Conservation (phyloP, 164 flowering plant genomes). For the grape (Vitis vinifera) region ASM3070453v1 NC_081808.1:1724501-1725000, state of each 20-base stretch:
- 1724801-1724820: constrained; percentile 81
- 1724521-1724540: not conserved
- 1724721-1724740: constrained; percentile 75
- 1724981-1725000: constrained; percentile 14
- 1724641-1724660: constrained; percentile 89
- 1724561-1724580: not conserved
- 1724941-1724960: constrained; percentile 22
- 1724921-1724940: constrained; percentile 24
- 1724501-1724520: not conserved
- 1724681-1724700: constrained; percentile 70
- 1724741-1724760: constrained; percentile 94
- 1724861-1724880: constrained; percentile 94
- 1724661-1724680: constrained; percentile 82
- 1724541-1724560: not conserved
- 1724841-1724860: constrained; percentile 84
- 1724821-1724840: constrained; percentile 87
- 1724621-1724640: constrained; percentile 90
- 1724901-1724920: constrained; percentile 36
- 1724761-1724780: constrained; percentile 92
- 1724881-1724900: constrained; percentile 44
- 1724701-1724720: constrained; percentile 68
- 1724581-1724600: constrained; percentile 61
- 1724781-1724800: constrained; percentile 90
- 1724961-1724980: constrained; percentile 67
- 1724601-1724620: constrained; percentile 51